phyloP scores from a whole-genome alignment of 139 green algal genomes.

The Yamagishiella unicocca region DNA sequence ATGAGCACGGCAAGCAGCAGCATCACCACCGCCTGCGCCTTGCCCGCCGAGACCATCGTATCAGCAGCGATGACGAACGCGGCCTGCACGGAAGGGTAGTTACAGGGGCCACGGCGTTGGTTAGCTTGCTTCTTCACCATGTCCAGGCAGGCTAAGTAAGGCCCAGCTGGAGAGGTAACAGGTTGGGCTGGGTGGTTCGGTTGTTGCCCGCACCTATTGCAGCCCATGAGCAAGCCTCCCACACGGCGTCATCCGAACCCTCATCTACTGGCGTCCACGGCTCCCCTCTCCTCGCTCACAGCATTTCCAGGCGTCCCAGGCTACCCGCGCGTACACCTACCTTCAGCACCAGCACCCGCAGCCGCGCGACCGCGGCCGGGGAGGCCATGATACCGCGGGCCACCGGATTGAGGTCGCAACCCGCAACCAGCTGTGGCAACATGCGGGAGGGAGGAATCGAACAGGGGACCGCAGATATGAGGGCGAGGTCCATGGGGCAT shows the following conservation, averaged over 20 bases:
- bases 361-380: not conserved
- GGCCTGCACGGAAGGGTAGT: not conserved
- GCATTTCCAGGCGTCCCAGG: too few species aligned
- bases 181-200: too few species aligned
- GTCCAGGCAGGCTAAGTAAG: too few species aligned
- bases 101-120: too few species aligned
- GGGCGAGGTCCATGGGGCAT: not conserved
- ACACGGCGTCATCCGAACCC: too few species aligned
- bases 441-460: not conserved
- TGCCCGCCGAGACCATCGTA: not conserved
- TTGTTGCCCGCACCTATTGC: too few species aligned
- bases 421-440: not conserved
- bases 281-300: too few species aligned
- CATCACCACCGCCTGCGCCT: not conserved
- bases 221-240: too few species aligned
- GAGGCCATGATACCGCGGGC: not conserved
- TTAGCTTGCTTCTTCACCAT: too few species aligned
- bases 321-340: not conserved
- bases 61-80: not conserved
- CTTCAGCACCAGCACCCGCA: constrained; percentile 4
- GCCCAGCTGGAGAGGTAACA: too few species aligned
- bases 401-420: constrained; percentile 25
- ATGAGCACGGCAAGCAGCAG: not conserved
- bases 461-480: not conserved
- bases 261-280: too few species aligned